These are phyloP conservation scores for Monosporascus cannonballus DNA, from an alignment of 2,329 filamentous ascomycete species.

Conservation along the genomic window DNA sequence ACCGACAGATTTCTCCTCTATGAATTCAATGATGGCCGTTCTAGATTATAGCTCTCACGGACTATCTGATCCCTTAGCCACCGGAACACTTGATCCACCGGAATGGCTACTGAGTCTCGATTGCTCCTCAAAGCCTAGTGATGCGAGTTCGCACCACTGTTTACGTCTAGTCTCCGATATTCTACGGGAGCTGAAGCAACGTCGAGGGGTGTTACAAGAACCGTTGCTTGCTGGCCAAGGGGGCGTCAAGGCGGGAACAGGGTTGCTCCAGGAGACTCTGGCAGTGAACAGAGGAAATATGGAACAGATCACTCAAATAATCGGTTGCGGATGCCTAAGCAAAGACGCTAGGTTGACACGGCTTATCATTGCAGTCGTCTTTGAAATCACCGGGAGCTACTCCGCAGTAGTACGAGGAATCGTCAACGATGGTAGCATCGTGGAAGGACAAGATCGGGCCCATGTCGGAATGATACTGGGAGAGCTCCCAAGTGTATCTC, in stretches of 20 bases:
- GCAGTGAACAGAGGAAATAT: background rate
- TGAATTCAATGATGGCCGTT: background rate
- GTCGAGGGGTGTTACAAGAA: background rate
- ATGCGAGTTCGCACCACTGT: background rate
- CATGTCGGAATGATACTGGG: background rate
- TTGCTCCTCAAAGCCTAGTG: background rate
- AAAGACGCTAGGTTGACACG: background rate
- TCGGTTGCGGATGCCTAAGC: background rate
- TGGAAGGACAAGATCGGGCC: background rate
- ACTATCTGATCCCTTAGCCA: background rate
- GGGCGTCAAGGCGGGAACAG: background rate
- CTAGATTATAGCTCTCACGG: background rate
- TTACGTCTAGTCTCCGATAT: background rate
- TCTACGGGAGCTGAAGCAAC: background rate
- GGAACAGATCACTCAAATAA: background rate
- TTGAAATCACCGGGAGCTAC: background rate
- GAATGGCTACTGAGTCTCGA: background rate
- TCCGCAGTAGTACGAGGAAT: background rate
- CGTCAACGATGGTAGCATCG: background rate
- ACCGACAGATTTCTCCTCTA: background rate
- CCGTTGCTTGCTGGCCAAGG: background rate
- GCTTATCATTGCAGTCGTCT: background rate
- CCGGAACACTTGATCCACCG: background rate
- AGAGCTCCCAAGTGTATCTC: background rate
- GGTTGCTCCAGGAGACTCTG: background rate